Evolutionary conservation across 495 filamentous ascomycete species (phyloP).

Genomic region (Penicillium ucsense): DNA sequence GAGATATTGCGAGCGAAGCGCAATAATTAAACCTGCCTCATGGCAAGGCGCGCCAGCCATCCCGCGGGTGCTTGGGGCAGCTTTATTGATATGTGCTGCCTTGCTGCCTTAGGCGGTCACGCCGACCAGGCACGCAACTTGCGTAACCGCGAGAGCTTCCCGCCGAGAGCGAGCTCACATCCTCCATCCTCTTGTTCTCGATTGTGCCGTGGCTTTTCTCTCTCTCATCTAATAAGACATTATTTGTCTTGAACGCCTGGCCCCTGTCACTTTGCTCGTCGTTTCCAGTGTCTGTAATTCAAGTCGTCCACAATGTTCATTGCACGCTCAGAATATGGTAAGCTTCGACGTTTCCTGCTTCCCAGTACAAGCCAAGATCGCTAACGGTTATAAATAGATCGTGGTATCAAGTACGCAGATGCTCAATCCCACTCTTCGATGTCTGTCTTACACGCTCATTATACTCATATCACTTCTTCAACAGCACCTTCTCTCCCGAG

Average conservation of each 20-base stretch:
- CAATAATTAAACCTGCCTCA: neutral
- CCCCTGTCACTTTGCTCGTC: too few species aligned
- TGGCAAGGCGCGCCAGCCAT: slow-evolving; percentile 8
- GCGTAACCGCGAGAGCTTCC: slow-evolving; percentile 28
- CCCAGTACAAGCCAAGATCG: slow-evolving; percentile 18
- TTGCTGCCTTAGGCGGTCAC: slow-evolving; percentile 19
- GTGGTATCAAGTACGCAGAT: slow-evolving; percentile 86
- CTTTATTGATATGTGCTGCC: slow-evolving; percentile 10
- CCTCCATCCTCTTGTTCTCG: slow-evolving; percentile 6
- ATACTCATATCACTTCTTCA: slow-evolving; percentile 19
- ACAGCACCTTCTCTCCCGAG: slow-evolving; percentile 98
- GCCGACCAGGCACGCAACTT: slow-evolving; percentile 30
- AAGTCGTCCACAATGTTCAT: slow-evolving; percentile 79
- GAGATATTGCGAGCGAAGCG: neutral
- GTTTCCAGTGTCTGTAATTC: neutral
- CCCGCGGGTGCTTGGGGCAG: slow-evolving; percentile 13
- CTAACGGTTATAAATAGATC: slow-evolving; percentile 53
- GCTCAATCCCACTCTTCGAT: too few species aligned
- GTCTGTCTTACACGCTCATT: too few species aligned
- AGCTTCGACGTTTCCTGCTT: slow-evolving; percentile 24
- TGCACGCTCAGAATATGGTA: slow-evolving; percentile 99
- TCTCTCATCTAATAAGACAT: neutral
- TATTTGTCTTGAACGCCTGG: too few species aligned
- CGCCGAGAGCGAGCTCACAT: slow-evolving; percentile 24
- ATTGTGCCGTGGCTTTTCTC: slow-evolving; percentile 7